A percentile compares a stretch with the other conserved stretches of the same genome.
phyloP scores from a whole-genome alignment of 306 rosid species.

The Gastrolobium villosum region DNA sequence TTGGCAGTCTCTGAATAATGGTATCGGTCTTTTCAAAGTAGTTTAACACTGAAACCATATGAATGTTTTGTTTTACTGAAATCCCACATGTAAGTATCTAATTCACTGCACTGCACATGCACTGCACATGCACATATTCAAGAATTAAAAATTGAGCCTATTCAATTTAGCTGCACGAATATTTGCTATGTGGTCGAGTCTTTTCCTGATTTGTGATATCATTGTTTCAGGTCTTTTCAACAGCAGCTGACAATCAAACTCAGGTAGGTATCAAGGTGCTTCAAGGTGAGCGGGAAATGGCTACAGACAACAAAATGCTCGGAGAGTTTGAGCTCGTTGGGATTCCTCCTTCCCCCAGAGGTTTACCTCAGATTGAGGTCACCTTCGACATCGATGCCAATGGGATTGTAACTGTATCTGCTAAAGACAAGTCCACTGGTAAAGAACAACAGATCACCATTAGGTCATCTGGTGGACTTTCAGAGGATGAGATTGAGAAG shows the following conservation, averaged over 20 bases:
- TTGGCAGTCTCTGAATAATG: neutral
- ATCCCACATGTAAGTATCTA: neutral
- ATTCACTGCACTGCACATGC: too few species aligned
- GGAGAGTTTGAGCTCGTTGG: slow-evolving; percentile 96
- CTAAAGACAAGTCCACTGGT: slow-evolving; percentile 92
- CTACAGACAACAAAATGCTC: slow-evolving; percentile 82
- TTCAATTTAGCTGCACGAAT: neutral
- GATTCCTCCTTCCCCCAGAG: slow-evolving; percentile 92
- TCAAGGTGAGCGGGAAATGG: slow-evolving; percentile 98
- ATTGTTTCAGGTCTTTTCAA: slow-evolving; percentile 78
- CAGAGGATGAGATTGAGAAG: slow-evolving; percentile 83
- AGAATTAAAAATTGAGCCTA: neutral
- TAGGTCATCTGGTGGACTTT: slow-evolving; percentile 91
- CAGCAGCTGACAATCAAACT: slow-evolving; percentile 95
- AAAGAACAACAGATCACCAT: slow-evolving; percentile 96
- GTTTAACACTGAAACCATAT: too few species aligned
- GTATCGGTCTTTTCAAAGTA: neutral
- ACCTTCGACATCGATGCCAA: slow-evolving; percentile 96
- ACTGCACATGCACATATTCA: neutral
- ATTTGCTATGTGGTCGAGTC: neutral
- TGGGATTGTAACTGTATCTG: slow-evolving; percentile 94
- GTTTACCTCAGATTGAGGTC: slow-evolving; percentile 93
- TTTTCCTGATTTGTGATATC: slow-evolving; percentile 24
- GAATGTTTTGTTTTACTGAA: neutral
- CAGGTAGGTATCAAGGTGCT: slow-evolving; percentile 94